Evolutionary conservation across 1,284 basidiomycete genomes (phyloP).

Genomic region (Trametes hirsuta): DNA sequence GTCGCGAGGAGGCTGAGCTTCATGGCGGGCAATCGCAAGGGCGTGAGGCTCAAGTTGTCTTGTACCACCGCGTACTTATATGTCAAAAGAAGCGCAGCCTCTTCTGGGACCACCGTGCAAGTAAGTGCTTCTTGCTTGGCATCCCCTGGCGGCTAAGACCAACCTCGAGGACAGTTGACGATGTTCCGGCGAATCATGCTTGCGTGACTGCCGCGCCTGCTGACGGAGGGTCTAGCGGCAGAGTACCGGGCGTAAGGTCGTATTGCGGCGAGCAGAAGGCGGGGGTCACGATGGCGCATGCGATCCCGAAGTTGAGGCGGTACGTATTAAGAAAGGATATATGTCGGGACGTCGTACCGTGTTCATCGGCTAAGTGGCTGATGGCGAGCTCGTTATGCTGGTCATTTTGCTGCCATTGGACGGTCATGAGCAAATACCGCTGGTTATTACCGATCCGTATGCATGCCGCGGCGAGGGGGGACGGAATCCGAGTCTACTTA

Average conservation of each 20-base stretch:
- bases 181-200: slow-evolving; percentile 7
- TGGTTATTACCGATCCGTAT: background rate
- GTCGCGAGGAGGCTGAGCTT: slow-evolving; percentile 37
- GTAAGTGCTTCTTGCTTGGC: slow-evolving; percentile 10
- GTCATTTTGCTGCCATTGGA: background rate
- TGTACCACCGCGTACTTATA: slow-evolving; percentile 13
- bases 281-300: slow-evolving; percentile 15
- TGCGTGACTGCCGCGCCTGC: slow-evolving; percentile 11
- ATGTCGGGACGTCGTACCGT: slow-evolving; percentile 9
- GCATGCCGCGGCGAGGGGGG: background rate
- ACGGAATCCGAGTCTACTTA: background rate
- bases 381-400: background rate
- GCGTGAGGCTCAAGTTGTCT: background rate
- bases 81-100: background rate
- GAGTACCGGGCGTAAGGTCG: background rate
- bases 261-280: background rate
- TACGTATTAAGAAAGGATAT: slow-evolving; percentile 14
- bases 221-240: background rate
- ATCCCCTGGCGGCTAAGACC: background rate
- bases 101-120: background rate
- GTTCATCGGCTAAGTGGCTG: background rate
- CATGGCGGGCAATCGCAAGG: slow-evolving; percentile 23
- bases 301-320: slow-evolving; percentile 25
- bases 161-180: background rate
- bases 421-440: background rate